Evolutionary conservation across 106 monocot genomes (phyloP).

Genomic region (Alisma plantagoaquatica): DNA sequence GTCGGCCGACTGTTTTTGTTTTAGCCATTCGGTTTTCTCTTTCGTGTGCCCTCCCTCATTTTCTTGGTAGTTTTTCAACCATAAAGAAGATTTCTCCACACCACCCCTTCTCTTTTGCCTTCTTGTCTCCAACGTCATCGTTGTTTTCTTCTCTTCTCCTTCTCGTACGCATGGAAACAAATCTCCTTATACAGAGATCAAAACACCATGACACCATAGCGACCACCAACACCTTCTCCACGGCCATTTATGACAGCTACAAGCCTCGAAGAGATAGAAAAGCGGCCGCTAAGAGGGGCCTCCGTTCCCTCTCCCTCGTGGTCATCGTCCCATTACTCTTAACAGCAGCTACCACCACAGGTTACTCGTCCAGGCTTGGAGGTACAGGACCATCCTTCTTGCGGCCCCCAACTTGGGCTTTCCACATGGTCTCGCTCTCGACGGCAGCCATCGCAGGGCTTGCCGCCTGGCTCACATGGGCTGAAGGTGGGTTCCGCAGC

Average conservation of each 20-base stretch:
- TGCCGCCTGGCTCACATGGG: background rate
- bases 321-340: background rate
- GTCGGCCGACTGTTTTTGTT: too few species aligned
- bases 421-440: background rate
- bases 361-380: background rate
- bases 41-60: too few species aligned
- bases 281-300: background rate
- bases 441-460: background rate
- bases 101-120: too few species aligned
- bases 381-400: background rate
- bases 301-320: background rate
- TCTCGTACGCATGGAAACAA: too few species aligned
- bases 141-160: too few species aligned
- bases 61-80: too few species aligned
- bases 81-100: too few species aligned
- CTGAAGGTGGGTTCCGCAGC: background rate
- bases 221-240: background rate
- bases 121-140: too few species aligned
- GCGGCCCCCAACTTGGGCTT: background rate
- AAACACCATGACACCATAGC: too few species aligned
- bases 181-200: too few species aligned
- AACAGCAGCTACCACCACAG: background rate
- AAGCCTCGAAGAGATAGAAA: background rate
- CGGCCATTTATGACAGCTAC: background rate
- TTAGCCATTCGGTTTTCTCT: too few species aligned